Conservation (phyloP, 2,329 filamentous ascomycete species). For the Tolypocladium amazonense region DNA sequence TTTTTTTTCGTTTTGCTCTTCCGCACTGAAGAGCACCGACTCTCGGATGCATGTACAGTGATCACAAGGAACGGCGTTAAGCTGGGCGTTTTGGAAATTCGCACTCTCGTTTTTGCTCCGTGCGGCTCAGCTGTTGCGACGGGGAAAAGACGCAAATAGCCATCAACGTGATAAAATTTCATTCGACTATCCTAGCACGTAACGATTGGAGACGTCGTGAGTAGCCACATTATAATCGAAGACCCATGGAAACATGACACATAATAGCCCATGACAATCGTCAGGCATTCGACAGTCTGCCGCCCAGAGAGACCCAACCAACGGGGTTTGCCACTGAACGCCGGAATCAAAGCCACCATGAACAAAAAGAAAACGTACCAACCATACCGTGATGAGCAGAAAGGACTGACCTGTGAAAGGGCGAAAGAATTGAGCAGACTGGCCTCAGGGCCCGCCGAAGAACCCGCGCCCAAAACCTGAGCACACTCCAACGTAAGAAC, state of each 20-base stretch:
- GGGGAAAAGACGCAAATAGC: no score
- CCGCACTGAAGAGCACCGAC: not conserved
- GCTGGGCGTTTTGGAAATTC: not conserved
- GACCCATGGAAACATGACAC: not conserved
- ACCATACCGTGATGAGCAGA: not conserved
- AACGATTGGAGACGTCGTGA: not conserved
- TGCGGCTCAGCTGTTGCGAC: not conserved
- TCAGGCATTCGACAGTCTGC: not conserved
- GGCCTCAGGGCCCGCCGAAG: not conserved
- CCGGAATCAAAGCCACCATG: not conserved
- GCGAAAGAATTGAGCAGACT: not conserved
- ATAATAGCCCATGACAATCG: not conserved
- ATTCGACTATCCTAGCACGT: not conserved
- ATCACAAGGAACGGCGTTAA: not conserved
- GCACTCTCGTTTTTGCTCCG: no score
- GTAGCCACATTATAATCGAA: not conserved
- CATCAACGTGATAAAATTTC: not conserved
- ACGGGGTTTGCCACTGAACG: not conserved
- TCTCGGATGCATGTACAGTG: not conserved
- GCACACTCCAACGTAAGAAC: not conserved
- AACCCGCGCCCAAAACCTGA: not conserved
- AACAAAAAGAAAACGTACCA: not conserved
- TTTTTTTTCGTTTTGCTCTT: not conserved
- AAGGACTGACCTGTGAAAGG: not conserved
- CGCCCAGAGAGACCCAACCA: not conserved